These are phyloP conservation scores for Blechomonas ayalai DNA, from an alignment of 208 protist genomes.

Conservation along the genomic window DNA sequence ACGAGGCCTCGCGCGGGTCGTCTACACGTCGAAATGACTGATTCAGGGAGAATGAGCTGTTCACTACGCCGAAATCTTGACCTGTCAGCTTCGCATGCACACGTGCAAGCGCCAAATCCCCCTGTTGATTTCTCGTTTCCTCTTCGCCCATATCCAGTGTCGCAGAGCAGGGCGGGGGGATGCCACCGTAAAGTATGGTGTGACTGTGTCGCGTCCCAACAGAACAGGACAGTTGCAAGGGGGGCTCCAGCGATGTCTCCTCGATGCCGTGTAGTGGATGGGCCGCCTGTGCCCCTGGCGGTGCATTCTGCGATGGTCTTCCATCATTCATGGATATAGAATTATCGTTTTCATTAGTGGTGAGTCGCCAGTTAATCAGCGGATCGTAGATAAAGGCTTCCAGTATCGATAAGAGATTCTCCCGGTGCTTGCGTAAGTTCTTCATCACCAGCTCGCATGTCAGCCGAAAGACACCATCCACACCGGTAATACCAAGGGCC, in stretches of 20 bases:
- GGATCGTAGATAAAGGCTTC: slow-evolving; percentile 99
- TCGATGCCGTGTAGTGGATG: slow-evolving; percentile 8
- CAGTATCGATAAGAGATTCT: slow-evolving; percentile 98
- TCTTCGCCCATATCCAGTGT: slow-evolving; percentile 28
- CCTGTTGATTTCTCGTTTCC: slow-evolving; percentile 82
- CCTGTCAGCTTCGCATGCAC: slow-evolving; percentile 84
- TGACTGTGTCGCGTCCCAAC: slow-evolving; percentile 37
- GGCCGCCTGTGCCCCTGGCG: slow-evolving; percentile 7
- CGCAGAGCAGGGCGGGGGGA: background rate
- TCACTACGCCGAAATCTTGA: slow-evolving; percentile 73
- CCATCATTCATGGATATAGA: slow-evolving; percentile 4
- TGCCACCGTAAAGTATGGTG: slow-evolving; percentile 5
- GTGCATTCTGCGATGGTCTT: background rate
- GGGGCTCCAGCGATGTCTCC: slow-evolving; percentile 14
- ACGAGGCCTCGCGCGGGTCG: slow-evolving; percentile 15
- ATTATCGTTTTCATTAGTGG: slow-evolving; percentile 32
- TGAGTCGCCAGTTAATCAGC: slow-evolving; percentile 99
- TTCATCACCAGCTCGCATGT: slow-evolving; percentile 98
- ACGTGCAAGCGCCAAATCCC: slow-evolving; percentile 71
- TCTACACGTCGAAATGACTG: slow-evolving; percentile 20
- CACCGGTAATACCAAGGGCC: slow-evolving; percentile 98
- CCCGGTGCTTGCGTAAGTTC: slow-evolving; percentile 97
- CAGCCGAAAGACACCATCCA: slow-evolving; percentile 97
- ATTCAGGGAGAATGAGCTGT: slow-evolving; percentile 50
- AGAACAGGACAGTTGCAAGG: slow-evolving; percentile 73